Conservation (phyloP, 75 land plant genomes). For the Cunninghamia lanceolata region DNA sequence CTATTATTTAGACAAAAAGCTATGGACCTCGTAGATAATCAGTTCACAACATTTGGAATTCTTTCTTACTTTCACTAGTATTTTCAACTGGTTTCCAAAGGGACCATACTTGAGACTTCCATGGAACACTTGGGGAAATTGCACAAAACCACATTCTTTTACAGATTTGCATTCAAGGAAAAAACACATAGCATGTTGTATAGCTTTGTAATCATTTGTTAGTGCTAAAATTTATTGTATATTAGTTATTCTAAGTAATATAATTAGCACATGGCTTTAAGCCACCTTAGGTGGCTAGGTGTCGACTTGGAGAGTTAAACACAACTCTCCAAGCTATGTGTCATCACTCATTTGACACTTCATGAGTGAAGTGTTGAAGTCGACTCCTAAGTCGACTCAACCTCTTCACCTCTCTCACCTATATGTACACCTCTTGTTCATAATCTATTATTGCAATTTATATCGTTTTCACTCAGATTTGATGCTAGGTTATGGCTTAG, state of each 20-base stretch:
- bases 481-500: too few species aligned
- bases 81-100: neutral
- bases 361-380: too few species aligned
- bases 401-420: too few species aligned
- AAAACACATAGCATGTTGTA: conserved; percentile 37
- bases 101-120: conserved; percentile 3
- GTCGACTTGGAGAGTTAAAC: too few species aligned
- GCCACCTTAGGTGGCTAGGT: neutral
- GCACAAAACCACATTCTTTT: conserved; percentile 24
- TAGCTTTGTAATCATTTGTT: conserved; percentile 26
- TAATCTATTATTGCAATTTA: neutral
- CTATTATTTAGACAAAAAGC: too few species aligned
- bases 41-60: neutral
- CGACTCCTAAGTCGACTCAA: too few species aligned
- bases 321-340: too few species aligned
- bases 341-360: too few species aligned
- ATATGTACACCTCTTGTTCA: too few species aligned
- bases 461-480: too few species aligned
- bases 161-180: conserved; percentile 17
- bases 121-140: conserved; percentile 37
- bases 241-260: too few species aligned
- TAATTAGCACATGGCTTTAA: conserved; percentile 42
- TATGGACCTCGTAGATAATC: neutral
- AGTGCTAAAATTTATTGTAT: too few species aligned
- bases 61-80: neutral